Conservation (phyloP, 495 filamentous ascomycete genomes). For the Coniosporium apollinis region DNA sequence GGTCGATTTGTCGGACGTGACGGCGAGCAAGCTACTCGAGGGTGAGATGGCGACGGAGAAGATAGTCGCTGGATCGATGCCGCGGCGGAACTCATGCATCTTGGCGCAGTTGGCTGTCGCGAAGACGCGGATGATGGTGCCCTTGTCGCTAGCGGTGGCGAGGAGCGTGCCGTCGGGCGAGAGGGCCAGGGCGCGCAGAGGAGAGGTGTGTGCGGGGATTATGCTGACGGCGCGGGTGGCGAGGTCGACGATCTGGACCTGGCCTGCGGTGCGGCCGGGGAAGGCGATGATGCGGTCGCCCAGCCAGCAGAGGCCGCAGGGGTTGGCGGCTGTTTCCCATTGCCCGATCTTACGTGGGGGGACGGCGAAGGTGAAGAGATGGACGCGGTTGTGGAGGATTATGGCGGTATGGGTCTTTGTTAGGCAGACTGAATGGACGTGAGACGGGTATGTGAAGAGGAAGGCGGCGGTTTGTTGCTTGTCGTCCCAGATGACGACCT, state of each 20-base stretch:
- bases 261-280: conserved; percentile 68
- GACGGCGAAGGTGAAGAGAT: conserved; percentile 64
- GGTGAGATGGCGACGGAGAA: conserved; percentile 81
- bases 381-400: conserved; percentile 64
- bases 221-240: conserved; percentile 76
- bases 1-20: conserved; percentile 94
- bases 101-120: conserved; percentile 60
- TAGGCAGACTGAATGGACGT: conserved; percentile 61
- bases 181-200: conserved; percentile 62
- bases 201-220: conserved; percentile 74
- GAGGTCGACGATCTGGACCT: conserved; percentile 82
- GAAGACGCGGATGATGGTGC: conserved; percentile 77
- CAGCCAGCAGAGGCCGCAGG: conserved; percentile 62
- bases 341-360: conserved; percentile 53
- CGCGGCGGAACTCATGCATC: conserved; percentile 68
- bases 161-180: conserved; percentile 67
- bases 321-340: conserved; percentile 81
- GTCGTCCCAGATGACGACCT: conserved; percentile 89
- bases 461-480: conserved; percentile 56
- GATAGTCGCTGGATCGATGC: conserved; percentile 73
- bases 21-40: conserved; percentile 57
- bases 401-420: conserved; percentile 66
- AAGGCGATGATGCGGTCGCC: conserved; percentile 58
- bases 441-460: conserved; percentile 56
- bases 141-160: conserved; percentile 88